Evolutionary conservation across 2,329 filamentous ascomycete species (phyloP), one percentile per base, ranked within the genome.

Genomic region (Parastagonospora avenae): DNA sequence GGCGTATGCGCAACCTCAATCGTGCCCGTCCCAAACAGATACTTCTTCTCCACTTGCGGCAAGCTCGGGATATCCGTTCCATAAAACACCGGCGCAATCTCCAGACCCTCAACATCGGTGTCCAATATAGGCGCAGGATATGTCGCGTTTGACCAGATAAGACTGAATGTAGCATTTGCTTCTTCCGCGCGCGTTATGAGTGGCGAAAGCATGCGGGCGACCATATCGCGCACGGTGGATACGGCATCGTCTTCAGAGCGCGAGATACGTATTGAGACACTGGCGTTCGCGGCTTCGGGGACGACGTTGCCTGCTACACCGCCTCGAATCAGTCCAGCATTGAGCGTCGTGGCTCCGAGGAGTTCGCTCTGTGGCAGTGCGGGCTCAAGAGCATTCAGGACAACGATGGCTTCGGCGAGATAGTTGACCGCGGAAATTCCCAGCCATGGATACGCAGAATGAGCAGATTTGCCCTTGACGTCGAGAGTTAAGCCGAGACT

Each of bases 291-390:
- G 30, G 79, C 72, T 50, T 88, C 87, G 0, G 93, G 84, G 35
- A 97, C 90, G 8, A 97, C 92, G 62, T 97, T 97, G 0, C 79
- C 79, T 0, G 93, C 93, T 0, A 96, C 86, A 3, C 93, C 93
- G 8, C 91, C 93, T 1, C 84, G 76, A n/a, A 97, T 80, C 8
- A 76, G 71, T 1, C 93, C 93, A 12, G 97, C 80, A 57, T 97
- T 97, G 62, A 96, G 77, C 0, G 93, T 97, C 0, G 91, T 93
- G 19, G 60, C 53, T 4, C 62, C 63, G 4, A 63, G 55, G 14
- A 62, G 46, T 5, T 64, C 57, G 32, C 62, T 60, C 7, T 45
- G 46, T 0, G 89, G 92, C 2, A 66, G 50, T 4, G 61, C 62
- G 4, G 62, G 56, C 31, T 66, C 60, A 3, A 66, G 50, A n/a